Evolutionary conservation across 1,139 yeast genomes (phyloP).

Genomic region (Scheffersomyces stambukii): DNA sequence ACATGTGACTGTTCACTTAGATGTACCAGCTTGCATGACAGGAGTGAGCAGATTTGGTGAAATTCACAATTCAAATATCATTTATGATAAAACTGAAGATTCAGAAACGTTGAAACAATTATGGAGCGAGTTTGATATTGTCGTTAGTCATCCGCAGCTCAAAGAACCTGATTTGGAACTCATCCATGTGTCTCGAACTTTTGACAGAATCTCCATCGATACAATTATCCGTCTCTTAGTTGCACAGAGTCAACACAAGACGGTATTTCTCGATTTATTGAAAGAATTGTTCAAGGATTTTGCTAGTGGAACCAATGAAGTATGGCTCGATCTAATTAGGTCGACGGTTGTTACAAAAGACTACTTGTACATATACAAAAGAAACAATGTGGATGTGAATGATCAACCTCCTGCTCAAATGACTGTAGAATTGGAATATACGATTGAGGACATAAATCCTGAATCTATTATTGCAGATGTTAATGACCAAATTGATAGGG

Average conservation of each 20-base stretch:
- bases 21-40: constrained; percentile 80
- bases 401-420: constrained; percentile 1
- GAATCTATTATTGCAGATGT: constrained; percentile 10
- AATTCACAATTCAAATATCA: constrained; percentile 37
- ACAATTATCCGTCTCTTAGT: constrained; percentile 15
- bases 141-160: constrained; percentile 45
- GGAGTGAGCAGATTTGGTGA: constrained; percentile 80
- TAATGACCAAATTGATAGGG: constrained; percentile 14
- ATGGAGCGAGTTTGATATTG: constrained; percentile 51
- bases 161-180: constrained; percentile 26
- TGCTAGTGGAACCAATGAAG: constrained; percentile 12
- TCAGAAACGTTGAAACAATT: constrained; percentile 26
- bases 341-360: constrained; percentile 22
- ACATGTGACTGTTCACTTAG: constrained; percentile 57
- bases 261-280: constrained; percentile 9
- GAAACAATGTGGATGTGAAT: constrained; percentile 9
- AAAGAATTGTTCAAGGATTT: constrained; percentile 16
- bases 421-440: not conserved
- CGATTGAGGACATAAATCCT: constrained; percentile 5
- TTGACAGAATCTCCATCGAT: constrained; percentile 18
- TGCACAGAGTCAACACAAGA: constrained; percentile 9
- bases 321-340: constrained; percentile 15
- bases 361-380: constrained; percentile 29
- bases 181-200: constrained; percentile 17
- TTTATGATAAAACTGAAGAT: constrained; percentile 75